Base-by-base conservation (phyloP, 2,329 filamentous ascomycete species). In the Pseudogymnoascus sp. region DNA sequence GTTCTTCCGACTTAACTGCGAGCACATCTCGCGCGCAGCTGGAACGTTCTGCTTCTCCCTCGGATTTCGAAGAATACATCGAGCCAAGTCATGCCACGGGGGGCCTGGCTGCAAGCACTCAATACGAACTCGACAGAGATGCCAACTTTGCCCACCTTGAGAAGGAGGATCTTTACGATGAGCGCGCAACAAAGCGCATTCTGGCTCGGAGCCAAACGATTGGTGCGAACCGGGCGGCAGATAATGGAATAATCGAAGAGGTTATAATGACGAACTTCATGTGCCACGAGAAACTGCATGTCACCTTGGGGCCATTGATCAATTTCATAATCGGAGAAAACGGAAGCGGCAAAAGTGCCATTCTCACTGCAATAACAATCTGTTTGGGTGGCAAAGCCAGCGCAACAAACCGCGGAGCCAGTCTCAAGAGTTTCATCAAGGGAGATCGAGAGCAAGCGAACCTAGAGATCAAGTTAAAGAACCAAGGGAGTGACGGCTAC, bases 251-350 rank as follows among this genome's bases (percentile, higher is more conserved):
- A 61, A 88, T 97, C 55, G 89, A 96, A 73, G 87, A 87, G 65
- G 89, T 97, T 62, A 89, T 86, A 38, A 95, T 92, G 73, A 84
- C 86, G 68, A 97, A 97, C 73, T 97, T 97, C 75, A 97, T 97
- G 94, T 97, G 93, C 71, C 94, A 99, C 73, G 80, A 86, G 48
- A 86, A 88, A 62, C 82, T 97, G 15, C 85, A 88, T 44, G 89
- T 96, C 64, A 84, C 89, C 62, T 80, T 99, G n/a, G 94, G 94
- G 0, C 94, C 94, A 0, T 79, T 97, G 38, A 95, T 99, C 74
- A 99, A 99, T 75, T 99, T 99, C 75, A 92, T 99, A 65, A 92
- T 97, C 62, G 94, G 94, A 13, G 92, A 96, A 74, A 99, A 99
- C 72, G 94, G 94, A 33, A 97, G 93, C 72, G 94, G 94, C 36